Conservation (phyloP, 106 monocot species). For the Xerophyta viscosa region DNA sequence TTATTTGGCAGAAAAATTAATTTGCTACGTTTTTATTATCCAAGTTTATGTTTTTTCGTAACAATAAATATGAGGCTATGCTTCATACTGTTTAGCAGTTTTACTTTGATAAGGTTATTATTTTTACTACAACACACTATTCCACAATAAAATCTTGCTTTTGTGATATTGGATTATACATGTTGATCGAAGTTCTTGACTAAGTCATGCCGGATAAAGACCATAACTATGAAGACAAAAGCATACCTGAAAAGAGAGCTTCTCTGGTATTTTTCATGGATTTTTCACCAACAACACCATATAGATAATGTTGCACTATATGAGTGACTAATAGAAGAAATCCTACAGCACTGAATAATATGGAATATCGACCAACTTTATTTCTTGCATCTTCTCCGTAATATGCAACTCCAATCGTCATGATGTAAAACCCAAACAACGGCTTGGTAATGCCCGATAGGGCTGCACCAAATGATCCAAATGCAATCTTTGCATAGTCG, state of each 20-base stretch:
- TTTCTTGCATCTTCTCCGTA: constrained; percentile 29
- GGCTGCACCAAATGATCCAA: constrained; percentile 40
- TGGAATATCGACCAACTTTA: constrained; percentile 25
- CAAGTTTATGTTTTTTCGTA: no score
- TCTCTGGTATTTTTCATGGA: constrained; percentile 37
- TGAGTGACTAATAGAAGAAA: constrained; percentile 23
- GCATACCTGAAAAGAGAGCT: constrained; percentile 42
- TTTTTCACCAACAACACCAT: constrained; percentile 37
- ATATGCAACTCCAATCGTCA: constrained; percentile 41
- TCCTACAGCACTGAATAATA: constrained; percentile 23
- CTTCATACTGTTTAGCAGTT: no score
- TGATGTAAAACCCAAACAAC: constrained; percentile 43
- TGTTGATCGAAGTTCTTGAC: no score
- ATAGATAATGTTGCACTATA: constrained; percentile 42
- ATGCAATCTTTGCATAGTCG: constrained; percentile 13
- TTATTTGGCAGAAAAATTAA: no score
- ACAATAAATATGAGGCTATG: no score
- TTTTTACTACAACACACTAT: no score
- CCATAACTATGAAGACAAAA: background rate
- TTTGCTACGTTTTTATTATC: no score
- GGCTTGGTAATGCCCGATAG: constrained; percentile 43
- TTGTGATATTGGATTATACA: no score
- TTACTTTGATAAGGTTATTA: no score
- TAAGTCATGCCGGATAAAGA: no score
- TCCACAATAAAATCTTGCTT: no score